Evolutionary conservation across 306 rosid species (phyloP).

Genomic region (Trifolium fragiferum): DNA sequence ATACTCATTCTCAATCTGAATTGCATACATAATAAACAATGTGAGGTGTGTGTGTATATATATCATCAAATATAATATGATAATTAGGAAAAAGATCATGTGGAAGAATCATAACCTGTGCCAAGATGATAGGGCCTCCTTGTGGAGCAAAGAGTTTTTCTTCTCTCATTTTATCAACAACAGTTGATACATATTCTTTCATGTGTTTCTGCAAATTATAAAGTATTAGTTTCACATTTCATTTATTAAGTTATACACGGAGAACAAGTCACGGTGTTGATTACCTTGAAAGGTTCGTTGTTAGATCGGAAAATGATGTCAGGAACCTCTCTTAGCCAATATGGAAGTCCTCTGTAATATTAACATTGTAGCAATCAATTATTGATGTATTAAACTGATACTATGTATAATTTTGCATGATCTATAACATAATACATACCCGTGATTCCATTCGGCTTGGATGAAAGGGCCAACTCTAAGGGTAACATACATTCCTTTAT

Average conservation of each 20-base stretch:
- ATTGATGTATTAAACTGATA: not conserved
- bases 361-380: constrained; percentile 19
- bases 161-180: constrained; percentile 54
- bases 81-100: constrained; percentile 7
- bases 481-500: constrained; percentile 70
- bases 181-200: constrained; percentile 55
- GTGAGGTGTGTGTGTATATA: not conserved
- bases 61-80: not conserved
- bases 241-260: not conserved
- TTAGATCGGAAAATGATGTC: constrained; percentile 72
- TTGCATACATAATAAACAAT: not conserved
- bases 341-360: constrained; percentile 87
- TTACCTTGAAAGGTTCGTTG: constrained; percentile 81
- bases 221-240: not conserved
- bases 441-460: constrained; percentile 99
- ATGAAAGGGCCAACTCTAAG: constrained; percentile 95
- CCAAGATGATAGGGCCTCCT: constrained; percentile 91
- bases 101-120: constrained; percentile 68
- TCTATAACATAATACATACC: constrained; percentile 51
- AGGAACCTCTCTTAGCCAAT: constrained; percentile 91
- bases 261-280: not conserved
- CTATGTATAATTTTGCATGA: not conserved
- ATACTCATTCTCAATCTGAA: constrained; percentile 94
- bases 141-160: constrained; percentile 74
- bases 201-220: constrained; percentile 64